Percentiles rank a stretch among this genome's conserved stretches.
Evolutionary conservation across 2,329 filamentous ascomycete species (phyloP).

Genomic region (Tolypocladium ovalisporum): DNA sequence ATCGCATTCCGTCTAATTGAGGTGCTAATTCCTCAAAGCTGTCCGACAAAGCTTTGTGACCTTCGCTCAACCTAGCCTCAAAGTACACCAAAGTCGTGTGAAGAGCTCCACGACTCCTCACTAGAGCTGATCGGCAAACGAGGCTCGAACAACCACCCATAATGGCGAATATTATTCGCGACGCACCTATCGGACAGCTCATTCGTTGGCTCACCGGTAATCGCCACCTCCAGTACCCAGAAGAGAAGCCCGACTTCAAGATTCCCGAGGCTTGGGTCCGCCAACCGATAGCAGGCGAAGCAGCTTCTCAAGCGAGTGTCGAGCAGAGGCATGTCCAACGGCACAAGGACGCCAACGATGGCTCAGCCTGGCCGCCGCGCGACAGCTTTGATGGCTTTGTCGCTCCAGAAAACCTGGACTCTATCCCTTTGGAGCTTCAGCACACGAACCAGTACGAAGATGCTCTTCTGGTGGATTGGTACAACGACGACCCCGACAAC

Average conservation of each 20-base stretch:
- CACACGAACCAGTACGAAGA: conserved; percentile 32
- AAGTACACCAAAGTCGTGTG: not conserved
- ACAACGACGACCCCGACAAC: conserved; percentile 42
- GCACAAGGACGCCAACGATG: not conserved
- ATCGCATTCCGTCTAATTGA: no score
- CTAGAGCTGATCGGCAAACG: not conserved
- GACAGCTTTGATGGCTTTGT: not conserved
- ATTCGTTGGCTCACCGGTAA: conserved; percentile 43
- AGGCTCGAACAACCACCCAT: not conserved
- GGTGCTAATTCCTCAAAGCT: no score
- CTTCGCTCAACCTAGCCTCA: no score
- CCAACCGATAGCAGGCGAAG: not conserved
- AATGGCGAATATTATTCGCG: conserved; percentile 31
- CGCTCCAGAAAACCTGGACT: conserved; percentile 18
- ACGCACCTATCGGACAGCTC: conserved; percentile 47
- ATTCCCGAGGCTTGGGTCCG: conserved; percentile 28
- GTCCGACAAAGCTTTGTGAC: no score
- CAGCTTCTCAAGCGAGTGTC: not conserved
- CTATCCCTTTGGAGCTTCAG: conserved; percentile 34
- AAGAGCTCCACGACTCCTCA: not conserved
- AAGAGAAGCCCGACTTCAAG: conserved; percentile 45
- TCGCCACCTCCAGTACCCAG: conserved; percentile 44
- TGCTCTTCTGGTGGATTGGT: conserved; percentile 41
- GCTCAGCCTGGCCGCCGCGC: not conserved
- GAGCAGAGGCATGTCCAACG: not conserved